Evolutionary conservation across 164 flowering plant species (phyloP).

Genomic region (Santalum album): DNA sequence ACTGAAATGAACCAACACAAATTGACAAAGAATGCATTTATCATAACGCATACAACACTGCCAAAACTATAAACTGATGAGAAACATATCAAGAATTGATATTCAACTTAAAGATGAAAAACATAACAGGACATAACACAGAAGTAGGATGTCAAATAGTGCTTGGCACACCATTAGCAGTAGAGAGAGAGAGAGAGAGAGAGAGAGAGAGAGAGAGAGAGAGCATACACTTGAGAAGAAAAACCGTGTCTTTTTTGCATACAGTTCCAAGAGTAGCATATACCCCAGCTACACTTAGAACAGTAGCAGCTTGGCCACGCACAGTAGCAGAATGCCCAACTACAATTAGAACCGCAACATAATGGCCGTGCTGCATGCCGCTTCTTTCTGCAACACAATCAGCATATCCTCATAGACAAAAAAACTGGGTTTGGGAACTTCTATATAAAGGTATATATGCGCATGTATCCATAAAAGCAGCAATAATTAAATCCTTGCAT

Average conservation of each 20-base stretch:
- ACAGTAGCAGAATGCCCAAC: slow-evolving; percentile 5
- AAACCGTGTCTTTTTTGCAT: slow-evolving; percentile 7
- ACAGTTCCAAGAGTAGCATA: slow-evolving; percentile 23
- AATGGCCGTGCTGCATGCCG: slow-evolving; percentile 13
- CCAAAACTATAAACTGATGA: not conserved
- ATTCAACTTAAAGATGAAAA: too few relatives aligned
- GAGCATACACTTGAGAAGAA: too few relatives aligned
- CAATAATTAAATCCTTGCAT: too few relatives aligned
- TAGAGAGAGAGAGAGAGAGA: too few relatives aligned
- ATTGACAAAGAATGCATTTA: not conserved
- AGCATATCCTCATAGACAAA: slow-evolving; percentile 11
- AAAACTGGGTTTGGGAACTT: slow-evolving; percentile 3
- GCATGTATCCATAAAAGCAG: too few relatives aligned
- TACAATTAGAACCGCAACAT: slow-evolving; percentile 3
- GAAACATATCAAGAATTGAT: too few relatives aligned
- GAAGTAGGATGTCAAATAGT: too few relatives aligned
- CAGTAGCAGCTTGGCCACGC: slow-evolving; percentile 15
- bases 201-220: too few relatives aligned
- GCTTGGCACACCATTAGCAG: too few relatives aligned
- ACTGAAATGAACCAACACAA: slow-evolving; percentile 14
- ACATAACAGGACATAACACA: too few relatives aligned
- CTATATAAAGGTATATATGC: too few relatives aligned
- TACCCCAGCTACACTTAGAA: slow-evolving; percentile 13
- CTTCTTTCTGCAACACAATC: slow-evolving; percentile 32
- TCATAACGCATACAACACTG: not conserved